Evolutionary conservation across 495 filamentous ascomycete species (phyloP), one percentile per base, ranked within the genome.

Genomic region (Xylaria cubensis): DNA sequence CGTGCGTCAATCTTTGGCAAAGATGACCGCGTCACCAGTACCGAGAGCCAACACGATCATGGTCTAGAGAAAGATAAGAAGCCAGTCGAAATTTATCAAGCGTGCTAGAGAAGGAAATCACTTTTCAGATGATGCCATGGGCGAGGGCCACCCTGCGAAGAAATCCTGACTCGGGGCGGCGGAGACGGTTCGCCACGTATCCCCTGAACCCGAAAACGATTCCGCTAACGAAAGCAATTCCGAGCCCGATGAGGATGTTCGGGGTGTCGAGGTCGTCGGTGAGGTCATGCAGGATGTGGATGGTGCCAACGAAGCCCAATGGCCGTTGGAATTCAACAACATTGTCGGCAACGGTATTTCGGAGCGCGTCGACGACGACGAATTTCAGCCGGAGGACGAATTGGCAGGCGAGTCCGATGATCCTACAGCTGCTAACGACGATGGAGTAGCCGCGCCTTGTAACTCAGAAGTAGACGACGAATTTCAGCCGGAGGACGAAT

Each of bases 61-160:
- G n/a, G n/a, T n/a, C n/a, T n/a, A n/a, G n/a, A n/a, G n/a, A n/a
- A n/a, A n/a, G n/a, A n/a, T n/a, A n/a, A n/a, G n/a, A n/a, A n/a
- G n/a, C n/a, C n/a, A n/a, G n/a, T n/a, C n/a, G n/a, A n/a, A n/a
- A 21, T 41, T 39, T 15, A 17, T 34, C 50, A 56, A 67, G 65
- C 50, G 36, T 19, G 5, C n/a, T 6, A 56, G 50, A 44, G 65
- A 42, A 5, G 32, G 13, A 12, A 0, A 13, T 39, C 5, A 21
- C 12, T 7, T 17, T 13, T 4, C 26, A 10, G 29, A 65, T 8
- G 32, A 34, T 39, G 5, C 44, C 1, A 7, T 3, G n/a, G 41
- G 48, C 26, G 53, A 1, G 7, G 41, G 59, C 17, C 67, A 29
- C 8, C 42, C 26, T 2, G 55, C 56, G 17, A 70, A 70, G 19